Base-by-base conservation (phyloP, 2,329 filamentous ascomycete genomes). In the Beauveria bassiana region DNA sequence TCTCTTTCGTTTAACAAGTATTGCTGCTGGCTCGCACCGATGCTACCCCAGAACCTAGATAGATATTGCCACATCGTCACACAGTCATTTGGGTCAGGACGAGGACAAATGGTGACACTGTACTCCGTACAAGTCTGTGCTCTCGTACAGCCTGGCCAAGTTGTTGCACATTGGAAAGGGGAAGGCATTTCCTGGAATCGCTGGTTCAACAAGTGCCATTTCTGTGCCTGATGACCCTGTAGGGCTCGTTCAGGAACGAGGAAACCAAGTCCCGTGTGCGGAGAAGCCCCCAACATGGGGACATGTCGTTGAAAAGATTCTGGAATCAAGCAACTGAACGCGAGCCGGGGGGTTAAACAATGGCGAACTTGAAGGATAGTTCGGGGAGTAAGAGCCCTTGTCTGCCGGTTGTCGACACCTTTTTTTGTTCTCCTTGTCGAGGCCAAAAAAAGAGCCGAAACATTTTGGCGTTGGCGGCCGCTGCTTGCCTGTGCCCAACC, bases 401-500 rank as follows among this genome's bases (percentile, higher is more conserved):
- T 57, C 54, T 57, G 26, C 54, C 54, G 28, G 43, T 38, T 22
- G 34, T 38, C 54, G n/a, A 26, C 54, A 22, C 22, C 22, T 22
- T 2, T 22, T 16, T 28, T 24, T 56, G 10, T 56, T 40, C 24
- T 46, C 28, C 10, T 40, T 8, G 24, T 24, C 40, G 12, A 12
- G 24, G 38, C 28, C 22, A n/a, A 28, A 28, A 26, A 26, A 26
- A 38, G 9, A 46, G 12, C 54, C 54, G 54, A 57, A 57, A 57
- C 54, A 57, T 38, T 57, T 38, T 38, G 34, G 34, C 38, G n/a
- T 55, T 8, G 31, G 34, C 20, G 40, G 40, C 38, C 24, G 53
- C 24, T 57, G 53, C 24, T 57, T 38, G 43, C 24, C 54, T 57
- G 54, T 57, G 54, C 54, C 54, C 43, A 47, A 57, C 54, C 54